Percentiles rank a stretch among this genome's conserved stretches.
Evolutionary conservation across 2,329 filamentous ascomycete species (phyloP).

Genomic region (Colletotrichum melonis): DNA sequence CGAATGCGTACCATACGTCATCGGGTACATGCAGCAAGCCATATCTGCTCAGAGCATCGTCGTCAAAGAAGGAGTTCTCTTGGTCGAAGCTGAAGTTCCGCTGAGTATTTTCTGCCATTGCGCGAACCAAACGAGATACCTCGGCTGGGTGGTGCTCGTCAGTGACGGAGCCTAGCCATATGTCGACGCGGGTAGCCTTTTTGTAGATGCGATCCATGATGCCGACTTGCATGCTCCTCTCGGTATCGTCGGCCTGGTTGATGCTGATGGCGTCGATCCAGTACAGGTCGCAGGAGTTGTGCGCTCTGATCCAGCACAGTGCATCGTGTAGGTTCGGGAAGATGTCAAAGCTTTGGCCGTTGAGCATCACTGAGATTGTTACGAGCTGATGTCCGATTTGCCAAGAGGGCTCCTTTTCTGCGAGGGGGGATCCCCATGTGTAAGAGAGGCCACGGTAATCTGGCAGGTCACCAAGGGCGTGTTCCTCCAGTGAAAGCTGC

Average conservation of each 20-base stretch:
- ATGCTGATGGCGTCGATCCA: conserved; percentile 38
- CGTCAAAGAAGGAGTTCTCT: neutral
- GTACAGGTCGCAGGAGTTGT: neutral
- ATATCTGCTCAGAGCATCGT: neutral
- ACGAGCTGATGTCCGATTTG: neutral
- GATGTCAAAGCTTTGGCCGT: neutral
- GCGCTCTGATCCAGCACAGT: conserved; percentile 17
- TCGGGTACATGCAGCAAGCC: neutral
- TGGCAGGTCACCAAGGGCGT: conserved; percentile 9
- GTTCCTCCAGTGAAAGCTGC: conserved; percentile 14
- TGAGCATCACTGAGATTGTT: neutral
- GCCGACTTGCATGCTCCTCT: conserved; percentile 28
- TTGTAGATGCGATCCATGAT: conserved; percentile 38
- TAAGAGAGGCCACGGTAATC: conserved; percentile 26
- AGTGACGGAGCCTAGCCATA: conserved; percentile 33
- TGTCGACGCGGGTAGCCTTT: conserved; percentile 27
- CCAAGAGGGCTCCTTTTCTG: neutral
- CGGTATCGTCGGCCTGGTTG: conserved; percentile 28
- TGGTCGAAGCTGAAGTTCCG: neutral
- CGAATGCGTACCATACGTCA: conserved; percentile 26
- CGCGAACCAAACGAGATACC: conserved; percentile 1
- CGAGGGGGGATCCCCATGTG: conserved; percentile 16
- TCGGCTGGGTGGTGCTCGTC: conserved; percentile 13
- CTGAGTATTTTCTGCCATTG: conserved; percentile 13
- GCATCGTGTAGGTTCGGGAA: conserved; percentile 17